Evolutionary conservation across 2,329 filamentous ascomycete genomes (phyloP).

Genomic region (Apiospora koreana): DNA sequence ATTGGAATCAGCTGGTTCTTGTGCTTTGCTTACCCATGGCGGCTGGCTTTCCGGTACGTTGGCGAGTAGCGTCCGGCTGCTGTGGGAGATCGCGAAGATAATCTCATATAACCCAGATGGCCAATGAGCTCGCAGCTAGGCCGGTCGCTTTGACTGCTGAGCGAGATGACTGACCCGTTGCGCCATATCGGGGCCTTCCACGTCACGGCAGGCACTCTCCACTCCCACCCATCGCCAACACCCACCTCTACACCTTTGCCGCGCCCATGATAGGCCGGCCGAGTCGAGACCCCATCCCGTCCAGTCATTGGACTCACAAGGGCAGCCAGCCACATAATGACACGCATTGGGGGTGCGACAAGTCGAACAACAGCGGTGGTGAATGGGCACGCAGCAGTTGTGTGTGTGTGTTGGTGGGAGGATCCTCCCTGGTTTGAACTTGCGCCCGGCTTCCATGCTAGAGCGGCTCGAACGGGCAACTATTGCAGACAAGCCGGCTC

Average conservation of each 20-base stretch:
- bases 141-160: not conserved
- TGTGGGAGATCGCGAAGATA: not conserved
- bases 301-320: conserved; percentile 1
- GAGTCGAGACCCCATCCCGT: not conserved
- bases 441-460: conserved; percentile 7
- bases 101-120: not conserved
- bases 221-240: not conserved
- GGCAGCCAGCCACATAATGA: conserved; percentile 7
- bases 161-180: conserved; percentile 5
- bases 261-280: not conserved
- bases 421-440: not conserved
- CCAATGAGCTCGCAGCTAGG: not conserved
- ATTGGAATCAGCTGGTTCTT: not conserved
- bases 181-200: conserved; percentile 7
- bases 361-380: not conserved
- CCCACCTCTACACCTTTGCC: not conserved
- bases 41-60: conserved; percentile 1
- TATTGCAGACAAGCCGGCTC: conserved; percentile 2
- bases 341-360: conserved; percentile 5
- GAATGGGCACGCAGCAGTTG: not conserved
- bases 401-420: not conserved
- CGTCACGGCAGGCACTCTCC: conserved; percentile 2
- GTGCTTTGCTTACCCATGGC: conserved; percentile 1
- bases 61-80: not conserved
- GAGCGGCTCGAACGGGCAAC: not conserved